Base-by-base conservation (phyloP, 2,329 filamentous ascomycete species). In the Conoideocrella luteorostrata region DNA sequence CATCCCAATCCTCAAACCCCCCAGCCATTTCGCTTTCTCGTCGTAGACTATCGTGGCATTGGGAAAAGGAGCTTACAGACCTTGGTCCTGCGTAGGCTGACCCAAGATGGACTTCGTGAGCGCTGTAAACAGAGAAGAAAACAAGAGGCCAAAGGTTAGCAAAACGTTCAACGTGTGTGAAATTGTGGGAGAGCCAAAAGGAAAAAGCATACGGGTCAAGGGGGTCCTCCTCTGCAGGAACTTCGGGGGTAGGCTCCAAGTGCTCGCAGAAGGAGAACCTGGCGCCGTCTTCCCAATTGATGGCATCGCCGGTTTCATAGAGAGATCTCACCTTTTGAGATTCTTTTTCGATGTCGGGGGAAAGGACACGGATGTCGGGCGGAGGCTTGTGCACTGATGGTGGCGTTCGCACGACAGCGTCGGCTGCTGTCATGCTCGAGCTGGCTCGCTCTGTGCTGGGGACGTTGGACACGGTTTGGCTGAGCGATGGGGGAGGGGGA, bases 301-400 rank as follows among this genome's bases (percentile, higher is more conserved):
- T 62, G 62, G 61, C 63, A 59, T 75, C 74, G 65, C 70, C 71
- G 57, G 69, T 69, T 67, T 74, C 71, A 71, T 80, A 80, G 66
- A 80, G 76, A 65, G 75, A 80, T 71, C 77, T 78, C 72, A 80
- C 77, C 72, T 80, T 79, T 75, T 76, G 74, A 67, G 77, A 80
- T 67, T 80, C 77, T 66, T 73, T 74, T 68, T 80, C 75, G 56
- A 73, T 62, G 54, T 78, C 75, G 60, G 67, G 65, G 54, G 74
- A 67, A 60, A 78, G 65, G 56, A 78, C 61, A 52, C 69, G 70
- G 53, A 77, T 74, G 60, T 69, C 70, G 50, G 74, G 72, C 43
- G 64, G 52, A 24, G 61, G 53, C 17, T 37, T 34, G 4, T 39
- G 30, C 5, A 41, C 32, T 20, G 45, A 22, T 6, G 29, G 22